Percentiles rank a stretch among this genome's conserved stretches.
Evolutionary conservation across 2,329 filamentous ascomycete species (phyloP).

Genomic region (Dothideomycetes sp.): DNA sequence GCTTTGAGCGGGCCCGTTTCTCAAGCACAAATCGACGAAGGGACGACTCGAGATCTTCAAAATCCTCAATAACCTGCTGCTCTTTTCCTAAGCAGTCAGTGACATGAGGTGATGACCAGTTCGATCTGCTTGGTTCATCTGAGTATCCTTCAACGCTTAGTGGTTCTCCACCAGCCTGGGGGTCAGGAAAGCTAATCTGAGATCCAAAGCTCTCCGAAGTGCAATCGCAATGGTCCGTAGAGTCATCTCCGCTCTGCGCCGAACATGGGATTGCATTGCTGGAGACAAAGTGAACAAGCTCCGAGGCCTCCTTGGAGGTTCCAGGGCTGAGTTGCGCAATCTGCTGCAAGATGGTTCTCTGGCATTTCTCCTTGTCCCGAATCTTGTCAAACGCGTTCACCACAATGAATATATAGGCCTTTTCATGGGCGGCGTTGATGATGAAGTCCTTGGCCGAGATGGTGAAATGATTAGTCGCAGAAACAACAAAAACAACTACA

Average conservation of each 20-base stretch:
- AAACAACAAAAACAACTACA: constrained; percentile 96
- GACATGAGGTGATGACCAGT: constrained; percentile 28
- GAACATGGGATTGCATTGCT: constrained; percentile 91
- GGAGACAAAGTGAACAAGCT: constrained; percentile 95
- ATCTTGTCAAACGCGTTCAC: constrained; percentile 98
- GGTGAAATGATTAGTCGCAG: constrained; percentile 94
- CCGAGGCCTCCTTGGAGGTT: constrained; percentile 83
- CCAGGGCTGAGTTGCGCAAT: constrained; percentile 77
- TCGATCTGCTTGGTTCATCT: constrained; percentile 42
- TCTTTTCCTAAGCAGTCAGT: constrained; percentile 69
- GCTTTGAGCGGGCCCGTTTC: constrained; percentile 87
- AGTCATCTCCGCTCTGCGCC: constrained; percentile 49
- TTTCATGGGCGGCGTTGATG: constrained; percentile 86
- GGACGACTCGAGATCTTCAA: constrained; percentile 79
- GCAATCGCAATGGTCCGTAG: constrained; percentile 45
- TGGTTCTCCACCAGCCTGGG: constrained; percentile 24
- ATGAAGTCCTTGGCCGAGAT: constrained; percentile 96
- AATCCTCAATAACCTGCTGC: constrained; percentile 76
- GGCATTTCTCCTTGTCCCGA: constrained; percentile 77
- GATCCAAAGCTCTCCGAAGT: constrained; percentile 23
- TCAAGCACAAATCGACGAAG: constrained; percentile 88
- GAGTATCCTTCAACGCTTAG: constrained; percentile 38
- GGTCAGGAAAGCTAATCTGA: constrained; percentile 21
- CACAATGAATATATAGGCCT: constrained; percentile 98
- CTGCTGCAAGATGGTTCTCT: constrained; percentile 89